phyloP scores from a whole-genome alignment of 768 basidiomycete genomes.

The Rhizopogon sp. region DNA sequence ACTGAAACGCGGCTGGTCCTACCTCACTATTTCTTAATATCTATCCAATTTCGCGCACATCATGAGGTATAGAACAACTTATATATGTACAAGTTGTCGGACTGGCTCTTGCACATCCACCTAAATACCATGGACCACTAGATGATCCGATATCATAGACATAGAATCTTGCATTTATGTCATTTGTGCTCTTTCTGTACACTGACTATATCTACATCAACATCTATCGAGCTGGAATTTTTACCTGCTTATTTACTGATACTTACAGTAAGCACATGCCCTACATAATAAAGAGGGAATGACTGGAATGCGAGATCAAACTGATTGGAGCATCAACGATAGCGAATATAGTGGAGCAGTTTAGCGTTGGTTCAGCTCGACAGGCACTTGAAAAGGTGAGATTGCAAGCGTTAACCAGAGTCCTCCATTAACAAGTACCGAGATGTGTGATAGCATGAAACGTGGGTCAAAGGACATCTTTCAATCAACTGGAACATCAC shows the following conservation, averaged over 20 bases:
- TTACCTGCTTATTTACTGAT: background rate
- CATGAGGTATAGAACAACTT: too few relatives aligned
- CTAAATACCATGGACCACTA: background rate
- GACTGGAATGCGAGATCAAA: too few relatives aligned
- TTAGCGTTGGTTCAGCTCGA: too few relatives aligned
- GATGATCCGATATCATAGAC: background rate
- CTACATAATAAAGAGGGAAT: too few relatives aligned
- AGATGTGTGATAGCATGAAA: too few relatives aligned
- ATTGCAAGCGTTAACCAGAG: too few relatives aligned
- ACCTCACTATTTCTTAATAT: background rate
- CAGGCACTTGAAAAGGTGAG: too few relatives aligned
- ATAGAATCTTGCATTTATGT: background rate
- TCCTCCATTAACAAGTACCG: too few relatives aligned
- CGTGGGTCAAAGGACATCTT: too few relatives aligned
- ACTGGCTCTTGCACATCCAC: background rate
- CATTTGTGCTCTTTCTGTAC: background rate
- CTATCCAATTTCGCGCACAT: background rate
- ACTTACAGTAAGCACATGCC: background rate
- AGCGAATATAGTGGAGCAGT: background rate
- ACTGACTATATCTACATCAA: background rate
- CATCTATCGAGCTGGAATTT: background rate
- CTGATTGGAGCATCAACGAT: background rate
- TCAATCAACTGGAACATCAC: too few relatives aligned
- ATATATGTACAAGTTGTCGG: background rate
- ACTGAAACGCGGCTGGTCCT: constrained; percentile 61